These are phyloP conservation scores for Blumeria graminis DNA, from an alignment of 2,329 filamentous ascomycete species.

Conservation along the genomic window DNA sequence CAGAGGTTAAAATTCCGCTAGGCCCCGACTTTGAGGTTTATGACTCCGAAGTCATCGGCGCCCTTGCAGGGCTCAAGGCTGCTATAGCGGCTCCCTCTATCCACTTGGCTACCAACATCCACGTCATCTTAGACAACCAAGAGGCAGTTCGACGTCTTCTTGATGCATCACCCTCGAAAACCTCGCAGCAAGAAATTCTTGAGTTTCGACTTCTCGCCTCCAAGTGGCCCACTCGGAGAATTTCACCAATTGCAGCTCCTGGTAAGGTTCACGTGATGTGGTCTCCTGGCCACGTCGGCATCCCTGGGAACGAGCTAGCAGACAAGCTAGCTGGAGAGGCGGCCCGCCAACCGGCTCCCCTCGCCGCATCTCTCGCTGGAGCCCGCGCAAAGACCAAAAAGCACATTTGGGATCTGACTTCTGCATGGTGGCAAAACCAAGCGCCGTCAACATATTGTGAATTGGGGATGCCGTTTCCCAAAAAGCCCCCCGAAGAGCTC, in stretches of 20 bases:
- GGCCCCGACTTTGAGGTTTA: background rate
- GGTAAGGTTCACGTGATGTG: background rate
- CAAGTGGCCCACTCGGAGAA: no score
- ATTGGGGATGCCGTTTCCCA: background rate
- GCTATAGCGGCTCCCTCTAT: background rate
- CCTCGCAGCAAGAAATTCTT: background rate
- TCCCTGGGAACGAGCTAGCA: background rate
- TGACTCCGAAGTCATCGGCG: background rate
- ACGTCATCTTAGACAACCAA: background rate
- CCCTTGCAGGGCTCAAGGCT: background rate
- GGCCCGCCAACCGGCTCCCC: background rate
- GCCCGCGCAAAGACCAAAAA: background rate
- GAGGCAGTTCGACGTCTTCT: background rate
- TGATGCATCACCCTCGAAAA: background rate
- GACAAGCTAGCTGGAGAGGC: background rate
- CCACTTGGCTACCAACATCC: background rate
- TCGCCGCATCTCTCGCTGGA: background rate
- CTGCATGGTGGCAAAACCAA: background rate
- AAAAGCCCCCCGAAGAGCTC: background rate
- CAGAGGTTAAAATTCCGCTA: background rate
- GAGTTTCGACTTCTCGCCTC: background rate
- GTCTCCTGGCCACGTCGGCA: background rate
- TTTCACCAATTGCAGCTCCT: no score
- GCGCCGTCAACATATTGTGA: background rate
- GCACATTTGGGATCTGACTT: background rate